Evolutionary conservation across 805 yeast genomes (phyloP), one percentile per base, ranked within the genome.

Genomic region (Candida corydali): DNA sequence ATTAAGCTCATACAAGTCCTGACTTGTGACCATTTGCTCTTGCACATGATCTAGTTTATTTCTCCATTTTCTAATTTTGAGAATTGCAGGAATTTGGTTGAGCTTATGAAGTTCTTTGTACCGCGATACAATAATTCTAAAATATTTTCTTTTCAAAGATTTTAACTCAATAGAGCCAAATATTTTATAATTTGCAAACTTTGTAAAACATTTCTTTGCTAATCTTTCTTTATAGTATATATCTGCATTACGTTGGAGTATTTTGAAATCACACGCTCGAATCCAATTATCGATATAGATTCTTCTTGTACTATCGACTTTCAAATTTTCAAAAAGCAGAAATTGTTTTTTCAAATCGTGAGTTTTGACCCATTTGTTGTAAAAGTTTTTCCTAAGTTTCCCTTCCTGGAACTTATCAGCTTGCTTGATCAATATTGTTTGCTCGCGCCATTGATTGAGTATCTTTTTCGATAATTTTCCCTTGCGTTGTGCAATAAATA

Each of bases 291-390:
- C n/a, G 14, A 24, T 24, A n/a, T n/a, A n/a, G n/a, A n/a, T n/a
- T n/a, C n/a, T n/a, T n/a, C n/a, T n/a, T n/a, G n/a, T n/a, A n/a
- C n/a, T n/a, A n/a, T n/a, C n/a, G n/a, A n/a, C n/a, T n/a, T n/a
- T n/a, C n/a, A n/a, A n/a, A n/a, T n/a, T n/a, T n/a, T n/a, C n/a
- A n/a, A n/a, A n/a, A n/a, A n/a, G n/a, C n/a, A n/a, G n/a, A n/a
- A n/a, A n/a, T n/a, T n/a, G n/a, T n/a, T n/a, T n/a, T n/a, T n/a
- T n/a, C n/a, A n/a, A n/a, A n/a, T n/a, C n/a, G n/a, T 39, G 19
- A 11, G 28, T 29, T 17, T 36, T 38, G 17, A 33, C 37, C 59
- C 57, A 52, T 14, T 34, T 28, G 1, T 19, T 14, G 14, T 50
- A 42, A 3, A 37, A 12, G 7, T 25, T 27, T 17, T 15, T 23